A percentile compares a stretch with the other conserved stretches of the same genome.
Conservation (phyloP, 2,329 filamentous ascomycete species). For the Dothistroma pini region DNA sequence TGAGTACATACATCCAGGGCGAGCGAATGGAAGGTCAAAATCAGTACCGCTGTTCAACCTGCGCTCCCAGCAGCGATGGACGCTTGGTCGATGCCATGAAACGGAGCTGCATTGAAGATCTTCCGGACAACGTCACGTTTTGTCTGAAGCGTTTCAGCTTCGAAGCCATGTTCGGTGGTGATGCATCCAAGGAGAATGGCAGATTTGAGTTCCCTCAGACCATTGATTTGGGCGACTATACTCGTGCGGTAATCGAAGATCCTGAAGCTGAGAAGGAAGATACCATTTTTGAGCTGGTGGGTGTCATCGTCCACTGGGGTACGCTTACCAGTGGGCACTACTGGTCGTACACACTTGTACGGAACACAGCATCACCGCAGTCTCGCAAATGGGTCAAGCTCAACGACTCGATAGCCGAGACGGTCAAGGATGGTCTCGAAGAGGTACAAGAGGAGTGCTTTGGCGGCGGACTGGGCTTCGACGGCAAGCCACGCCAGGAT, state of each 20-base stretch:
- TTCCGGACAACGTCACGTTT: constrained; percentile 92
- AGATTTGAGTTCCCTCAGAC: constrained; percentile 79
- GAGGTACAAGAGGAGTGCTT: constrained; percentile 75
- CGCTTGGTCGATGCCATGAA: constrained; percentile 86
- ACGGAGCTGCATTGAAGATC: constrained; percentile 77
- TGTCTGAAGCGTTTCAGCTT: constrained; percentile 88
- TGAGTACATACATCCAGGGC: constrained; percentile 92
- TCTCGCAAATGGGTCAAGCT: constrained; percentile 77
- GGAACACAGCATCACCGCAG: constrained; percentile 49
- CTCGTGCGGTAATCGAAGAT: constrained; percentile 74
- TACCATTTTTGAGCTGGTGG: constrained; percentile 91
- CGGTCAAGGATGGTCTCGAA: constrained; percentile 63
- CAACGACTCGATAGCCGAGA: constrained; percentile 79
- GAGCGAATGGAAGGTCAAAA: constrained; percentile 97
- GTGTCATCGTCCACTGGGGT: constrained; percentile 87
- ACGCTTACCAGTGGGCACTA: constrained; percentile 95
- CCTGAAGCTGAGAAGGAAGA: constrained; percentile 53
- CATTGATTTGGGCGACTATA: constrained; percentile 88
- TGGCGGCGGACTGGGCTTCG: constrained; percentile 51
- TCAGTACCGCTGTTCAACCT: constrained; percentile 94
- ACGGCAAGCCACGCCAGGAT: constrained; percentile 50
- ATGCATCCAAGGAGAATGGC: constrained; percentile 89
- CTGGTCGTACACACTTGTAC: constrained; percentile 89
- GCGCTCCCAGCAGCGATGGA: constrained; percentile 57
- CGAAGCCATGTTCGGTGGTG: constrained; percentile 62